These are phyloP conservation scores for Trichosporon inkin DNA, from an alignment of 1,284 basidiomycete species.

Conservation along the genomic window DNA sequence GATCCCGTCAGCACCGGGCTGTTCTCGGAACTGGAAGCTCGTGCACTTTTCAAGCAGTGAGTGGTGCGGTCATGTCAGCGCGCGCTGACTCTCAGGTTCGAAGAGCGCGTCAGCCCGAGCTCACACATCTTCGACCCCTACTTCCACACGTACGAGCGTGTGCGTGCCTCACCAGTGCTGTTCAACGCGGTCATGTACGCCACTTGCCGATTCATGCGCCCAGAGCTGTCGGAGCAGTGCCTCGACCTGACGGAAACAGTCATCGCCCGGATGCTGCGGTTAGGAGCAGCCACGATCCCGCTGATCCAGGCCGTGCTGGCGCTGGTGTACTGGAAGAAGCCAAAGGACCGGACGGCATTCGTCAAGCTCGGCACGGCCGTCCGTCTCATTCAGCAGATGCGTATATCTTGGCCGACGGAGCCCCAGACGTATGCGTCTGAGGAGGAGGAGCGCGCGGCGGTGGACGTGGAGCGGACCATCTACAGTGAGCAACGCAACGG, in stretches of 20 bases:
- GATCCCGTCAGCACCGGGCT: not conserved
- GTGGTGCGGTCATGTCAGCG: not conserved
- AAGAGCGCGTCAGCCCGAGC: slow-evolving; percentile 1
- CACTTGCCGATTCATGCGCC: slow-evolving; percentile 22
- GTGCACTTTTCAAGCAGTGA: slow-evolving; percentile 5
- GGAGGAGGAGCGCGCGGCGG: not conserved
- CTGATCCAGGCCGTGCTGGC: slow-evolving; percentile 24
- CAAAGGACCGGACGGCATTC: slow-evolving; percentile 21
- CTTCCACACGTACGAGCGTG: slow-evolving; percentile 16
- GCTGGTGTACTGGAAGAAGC: slow-evolving; percentile 21
- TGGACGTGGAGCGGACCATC: not conserved
- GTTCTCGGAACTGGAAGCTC: not conserved
- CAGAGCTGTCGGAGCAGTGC: slow-evolving; percentile 15
- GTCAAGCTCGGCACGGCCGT: slow-evolving; percentile 28
- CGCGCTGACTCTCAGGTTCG: not conserved
- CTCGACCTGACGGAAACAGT: slow-evolving; percentile 20
- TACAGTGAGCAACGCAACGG: not conserved
- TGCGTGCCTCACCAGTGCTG: slow-evolving; percentile 11
- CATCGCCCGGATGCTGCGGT: slow-evolving; percentile 19
- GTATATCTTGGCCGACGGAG: slow-evolving; percentile 11
- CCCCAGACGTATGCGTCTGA: not conserved
- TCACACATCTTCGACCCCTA: slow-evolving; percentile 14
- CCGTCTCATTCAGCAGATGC: slow-evolving; percentile 27
- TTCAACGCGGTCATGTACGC: slow-evolving; percentile 31
- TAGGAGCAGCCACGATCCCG: slow-evolving; percentile 12